A percentile compares a stretch with the other conserved stretches of the same genome.
phyloP scores from a whole-genome alignment of 768 basidiomycete genomes.

The Boletus rubropictus region DNA sequence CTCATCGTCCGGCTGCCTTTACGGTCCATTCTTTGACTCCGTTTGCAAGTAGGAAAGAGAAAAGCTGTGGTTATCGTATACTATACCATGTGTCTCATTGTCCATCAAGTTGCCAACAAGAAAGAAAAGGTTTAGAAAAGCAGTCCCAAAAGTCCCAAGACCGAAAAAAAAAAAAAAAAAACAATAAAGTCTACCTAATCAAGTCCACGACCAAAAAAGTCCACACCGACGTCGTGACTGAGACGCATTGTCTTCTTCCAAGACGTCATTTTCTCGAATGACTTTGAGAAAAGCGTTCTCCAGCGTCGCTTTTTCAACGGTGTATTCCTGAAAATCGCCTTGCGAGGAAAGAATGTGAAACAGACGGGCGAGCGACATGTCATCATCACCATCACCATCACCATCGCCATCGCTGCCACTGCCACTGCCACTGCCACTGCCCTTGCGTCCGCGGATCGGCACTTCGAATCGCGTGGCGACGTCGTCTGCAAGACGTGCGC shows the following conservation, averaged over 20 bases:
- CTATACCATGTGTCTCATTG: constrained; percentile 3
- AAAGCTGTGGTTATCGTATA: not conserved
- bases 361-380: constrained; percentile 49
- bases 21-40: not conserved
- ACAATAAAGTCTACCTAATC: too few species aligned
- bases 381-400: not conserved
- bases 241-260: constrained; percentile 38
- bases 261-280: constrained; percentile 54
- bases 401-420: not conserved
- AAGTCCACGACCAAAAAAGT: constrained; percentile 3
- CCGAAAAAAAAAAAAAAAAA: too few species aligned
- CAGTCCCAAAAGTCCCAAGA: too few species aligned
- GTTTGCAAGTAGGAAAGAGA: constrained; percentile 6
- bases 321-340: constrained; percentile 58
- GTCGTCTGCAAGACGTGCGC: constrained; percentile 62
- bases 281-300: constrained; percentile 73
- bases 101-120: not conserved
- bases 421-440: too few species aligned
- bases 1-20: constrained; percentile 6
- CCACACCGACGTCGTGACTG: constrained; percentile 5
- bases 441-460: constrained; percentile 35
- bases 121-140: not conserved
- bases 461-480: constrained; percentile 75
- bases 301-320: constrained; percentile 62
- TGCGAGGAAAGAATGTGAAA: constrained; percentile 51